Conservation (phyloP, 306 rosid species). For the Fagus crenata region DNA sequence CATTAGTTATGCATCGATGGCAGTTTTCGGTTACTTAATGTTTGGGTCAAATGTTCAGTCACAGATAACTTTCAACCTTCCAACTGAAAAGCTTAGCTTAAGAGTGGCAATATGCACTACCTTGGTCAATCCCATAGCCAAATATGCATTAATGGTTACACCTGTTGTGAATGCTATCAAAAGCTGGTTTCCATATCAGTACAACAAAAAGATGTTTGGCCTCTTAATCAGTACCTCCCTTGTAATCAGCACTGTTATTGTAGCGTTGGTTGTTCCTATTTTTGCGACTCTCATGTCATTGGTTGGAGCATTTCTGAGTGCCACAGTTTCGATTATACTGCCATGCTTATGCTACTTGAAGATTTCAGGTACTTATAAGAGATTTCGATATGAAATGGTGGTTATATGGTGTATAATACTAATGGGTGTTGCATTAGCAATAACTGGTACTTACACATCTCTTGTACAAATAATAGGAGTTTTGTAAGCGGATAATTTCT, state of each 20-base stretch:
- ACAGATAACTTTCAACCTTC: conserved; percentile 67
- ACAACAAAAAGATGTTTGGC: conserved; percentile 37
- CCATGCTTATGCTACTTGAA: conserved; percentile 72
- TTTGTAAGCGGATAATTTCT: conserved; percentile 14
- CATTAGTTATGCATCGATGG: conserved; percentile 63
- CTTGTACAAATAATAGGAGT: conserved; percentile 37
- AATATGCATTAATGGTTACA: conserved; percentile 70
- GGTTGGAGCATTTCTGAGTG: conserved; percentile 66
- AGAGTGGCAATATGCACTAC: conserved; percentile 66
- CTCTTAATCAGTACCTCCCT: conserved; percentile 36
- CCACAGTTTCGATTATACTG: conserved; percentile 57
- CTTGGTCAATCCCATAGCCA: conserved; percentile 64
- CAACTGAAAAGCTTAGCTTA: conserved; percentile 53
- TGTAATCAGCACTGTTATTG: conserved; percentile 46
- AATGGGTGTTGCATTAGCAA: conserved; percentile 35
- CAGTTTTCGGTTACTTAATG: conserved; percentile 67
- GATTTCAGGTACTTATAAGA: conserved; percentile 48
- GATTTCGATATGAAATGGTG: conserved; percentile 34
- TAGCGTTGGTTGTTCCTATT: conserved; percentile 52
- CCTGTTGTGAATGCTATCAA: conserved; percentile 61
- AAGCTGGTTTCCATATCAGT: conserved; percentile 30
- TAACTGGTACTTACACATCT: conserved; percentile 57
- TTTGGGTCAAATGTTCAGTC: conserved; percentile 57
- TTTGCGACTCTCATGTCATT: conserved; percentile 61
- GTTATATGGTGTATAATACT: conserved; percentile 31